Evolutionary conservation across 768 basidiomycete genomes (phyloP).

Genomic region (Lanmaoa pseudosensibilis): DNA sequence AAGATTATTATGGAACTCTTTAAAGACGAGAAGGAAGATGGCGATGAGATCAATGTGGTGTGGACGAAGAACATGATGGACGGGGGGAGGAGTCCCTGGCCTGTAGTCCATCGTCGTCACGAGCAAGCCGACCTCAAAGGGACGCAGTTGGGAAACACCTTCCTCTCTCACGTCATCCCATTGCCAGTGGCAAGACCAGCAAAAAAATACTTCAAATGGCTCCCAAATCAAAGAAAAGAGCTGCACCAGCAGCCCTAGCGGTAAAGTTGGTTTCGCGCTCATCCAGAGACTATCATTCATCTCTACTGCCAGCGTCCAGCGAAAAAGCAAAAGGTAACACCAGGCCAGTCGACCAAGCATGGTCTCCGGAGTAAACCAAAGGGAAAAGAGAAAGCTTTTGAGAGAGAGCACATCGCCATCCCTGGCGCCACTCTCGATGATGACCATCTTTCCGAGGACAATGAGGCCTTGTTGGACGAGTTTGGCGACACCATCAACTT

Average conservation of each 20-base stretch:
- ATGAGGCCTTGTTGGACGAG: slow-evolving; percentile 62
- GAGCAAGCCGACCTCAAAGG: background rate
- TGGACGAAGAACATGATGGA: slow-evolving; percentile 67
- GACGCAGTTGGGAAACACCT: slow-evolving; percentile 18
- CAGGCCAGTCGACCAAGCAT: slow-evolving; percentile 22
- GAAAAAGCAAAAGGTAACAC: slow-evolving; percentile 62
- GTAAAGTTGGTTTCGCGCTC: slow-evolving; percentile 19
- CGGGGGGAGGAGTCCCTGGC: slow-evolving; percentile 54
- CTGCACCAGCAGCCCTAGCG: slow-evolving; percentile 28
- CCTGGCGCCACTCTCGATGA: slow-evolving; percentile 35
- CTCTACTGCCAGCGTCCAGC: slow-evolving; percentile 37
- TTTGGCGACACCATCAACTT: slow-evolving; percentile 67
- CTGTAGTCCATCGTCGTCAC: slow-evolving; percentile 27
- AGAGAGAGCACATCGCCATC: slow-evolving; percentile 62
- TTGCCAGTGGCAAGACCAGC: background rate
- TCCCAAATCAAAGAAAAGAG: slow-evolving; percentile 34
- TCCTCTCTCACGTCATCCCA: slow-evolving; percentile 17
- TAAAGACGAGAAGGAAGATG: slow-evolving; percentile 61
- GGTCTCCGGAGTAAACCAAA: slow-evolving; percentile 39
- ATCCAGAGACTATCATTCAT: background rate
- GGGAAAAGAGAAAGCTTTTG: slow-evolving; percentile 58
- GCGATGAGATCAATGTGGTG: slow-evolving; percentile 74
- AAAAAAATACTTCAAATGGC: slow-evolving; percentile 25
- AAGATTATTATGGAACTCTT: slow-evolving; percentile 54
- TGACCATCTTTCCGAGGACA: slow-evolving; percentile 62